A percentile compares a stretch with the other conserved stretches of the same genome.
phyloP scores from a whole-genome alignment of 108 stramenopile species.

The Skeletonema grethae region DNA sequence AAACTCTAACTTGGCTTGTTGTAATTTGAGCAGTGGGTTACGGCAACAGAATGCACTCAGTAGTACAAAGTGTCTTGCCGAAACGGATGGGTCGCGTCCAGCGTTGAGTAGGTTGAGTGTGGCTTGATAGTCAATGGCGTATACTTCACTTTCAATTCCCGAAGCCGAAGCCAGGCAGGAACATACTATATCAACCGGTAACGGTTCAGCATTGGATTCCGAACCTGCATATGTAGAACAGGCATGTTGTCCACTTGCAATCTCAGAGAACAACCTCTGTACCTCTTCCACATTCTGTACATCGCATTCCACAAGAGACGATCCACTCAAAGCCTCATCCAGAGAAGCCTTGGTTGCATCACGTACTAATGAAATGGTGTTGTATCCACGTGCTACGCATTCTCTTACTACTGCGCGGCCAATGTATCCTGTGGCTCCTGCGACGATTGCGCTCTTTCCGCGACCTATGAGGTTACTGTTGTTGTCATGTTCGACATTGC shows the following conservation, averaged over 20 bases:
- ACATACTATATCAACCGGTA: constrained; percentile 42
- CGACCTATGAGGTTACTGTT: not conserved
- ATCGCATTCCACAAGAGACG: constrained; percentile 32
- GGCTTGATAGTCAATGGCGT: constrained; percentile 79
- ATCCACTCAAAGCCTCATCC: constrained; percentile 28
- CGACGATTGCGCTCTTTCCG: constrained; percentile 53
- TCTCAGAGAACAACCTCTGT: constrained; percentile 23
- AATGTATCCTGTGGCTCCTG: constrained; percentile 67
- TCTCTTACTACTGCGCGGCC: constrained; percentile 61
- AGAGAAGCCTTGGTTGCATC: constrained; percentile 17
- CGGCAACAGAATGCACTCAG: constrained; percentile 82
- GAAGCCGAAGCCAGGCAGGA: constrained; percentile 81
- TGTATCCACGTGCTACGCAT: constrained; percentile 54
- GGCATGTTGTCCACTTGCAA: constrained; percentile 21
- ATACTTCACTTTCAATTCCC: constrained; percentile 72
- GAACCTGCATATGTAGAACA: not conserved
- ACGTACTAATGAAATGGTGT: constrained; percentile 56
- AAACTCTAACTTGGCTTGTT: constrained; percentile 82
- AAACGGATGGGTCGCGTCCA: constrained; percentile 36
- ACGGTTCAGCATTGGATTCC: not conserved
- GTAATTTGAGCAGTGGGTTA: constrained; percentile 80
- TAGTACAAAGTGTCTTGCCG: constrained; percentile 72
- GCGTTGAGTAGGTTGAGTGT: constrained; percentile 73
- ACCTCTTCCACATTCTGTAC: constrained; percentile 29
- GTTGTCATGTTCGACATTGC: not conserved